Base-by-base conservation (phyloP, 345 rosid genomes). In the Angophora floribunda region DNA sequence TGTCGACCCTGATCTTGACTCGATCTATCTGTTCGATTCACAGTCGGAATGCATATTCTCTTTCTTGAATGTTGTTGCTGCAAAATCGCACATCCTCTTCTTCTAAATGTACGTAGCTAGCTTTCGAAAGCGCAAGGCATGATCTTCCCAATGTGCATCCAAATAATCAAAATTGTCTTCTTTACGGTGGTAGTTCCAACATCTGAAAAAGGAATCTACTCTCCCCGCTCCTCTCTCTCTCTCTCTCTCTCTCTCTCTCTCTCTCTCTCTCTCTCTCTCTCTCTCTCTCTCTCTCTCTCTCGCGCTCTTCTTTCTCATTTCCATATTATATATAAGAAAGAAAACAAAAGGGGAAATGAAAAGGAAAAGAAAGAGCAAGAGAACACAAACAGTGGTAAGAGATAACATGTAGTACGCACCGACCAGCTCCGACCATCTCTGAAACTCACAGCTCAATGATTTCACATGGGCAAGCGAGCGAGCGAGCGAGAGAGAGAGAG, bases 141-240 rank as follows among this genome's bases (percentile, higher is more conserved):
- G 49, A 61, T 41, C 51, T 87, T 67, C 52, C 89, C 89, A 63
- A 78, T 65, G 85, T 67, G 87, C 59, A 85, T 88, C 87, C 87
- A 14, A 88, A 85, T 85, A 55, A 88, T 88, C 85, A 85, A 85
- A 86, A 70, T 70, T 88, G 89, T 88, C 89, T 45, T 88, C 84
- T 75, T 88, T 88, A 67, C 86, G 70, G 65, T 70, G 89, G 86
- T 85, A 86, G 67, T 88, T 85, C 87, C 87, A 88, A 88, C 92
- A 91, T 94, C 92, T 94, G 93, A 92, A 91, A 91, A 30, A 87
- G 90, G 86, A 89, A 86, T 87, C 86, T 86, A 44, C 82, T 13
- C 86, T 9, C 49, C 36, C 47, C 36, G 26, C 36, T 5, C 30
- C 79, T 67, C 79, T 30, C 57, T 52, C 59, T 53, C 75, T 24